phyloP scores from a whole-genome alignment of 2,329 filamentous ascomycete species.

The Aspergillus sp. region DNA sequence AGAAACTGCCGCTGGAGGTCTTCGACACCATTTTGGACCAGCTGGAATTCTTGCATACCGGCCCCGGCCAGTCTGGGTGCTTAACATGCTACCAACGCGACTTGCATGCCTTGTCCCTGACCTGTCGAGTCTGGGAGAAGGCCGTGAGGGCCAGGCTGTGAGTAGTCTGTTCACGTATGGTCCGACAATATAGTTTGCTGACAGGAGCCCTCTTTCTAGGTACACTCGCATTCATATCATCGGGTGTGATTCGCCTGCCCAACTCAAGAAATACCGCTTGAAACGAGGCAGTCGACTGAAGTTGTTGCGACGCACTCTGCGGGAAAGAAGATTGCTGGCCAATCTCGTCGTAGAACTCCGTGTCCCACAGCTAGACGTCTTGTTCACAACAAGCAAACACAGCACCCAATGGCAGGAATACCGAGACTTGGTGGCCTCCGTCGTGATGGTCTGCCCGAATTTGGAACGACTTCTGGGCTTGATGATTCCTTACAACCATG shows the following conservation, averaged over 20 bases:
- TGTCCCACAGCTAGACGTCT: conserved; percentile 49
- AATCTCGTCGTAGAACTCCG: conserved; percentile 54
- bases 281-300: conserved; percentile 53
- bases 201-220: conserved; percentile 32
- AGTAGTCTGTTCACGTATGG: too few species aligned
- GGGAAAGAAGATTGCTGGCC: conserved; percentile 51
- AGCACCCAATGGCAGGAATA: conserved; percentile 48
- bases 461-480: conserved; percentile 56
- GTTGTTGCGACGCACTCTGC: conserved; percentile 54
- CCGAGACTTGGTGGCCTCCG: conserved; percentile 52
- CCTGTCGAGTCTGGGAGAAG: conserved; percentile 57
- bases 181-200: too few species aligned
- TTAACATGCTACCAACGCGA: conserved; percentile 56
- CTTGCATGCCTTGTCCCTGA: conserved; percentile 52
- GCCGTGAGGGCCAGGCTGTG: conserved; percentile 52
- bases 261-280: conserved; percentile 49
- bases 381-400: conserved; percentile 40
- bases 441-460: conserved; percentile 60
- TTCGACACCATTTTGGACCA: conserved; percentile 56
- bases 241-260: conserved; percentile 46
- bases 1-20: conserved; percentile 52
- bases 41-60: conserved; percentile 47
- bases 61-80: conserved; percentile 43
- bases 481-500: conserved; percentile 51
- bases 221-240: conserved; percentile 52